phyloP scores from a whole-genome alignment of 2,329 filamentous ascomycete species.

The Penicillium sp. region DNA sequence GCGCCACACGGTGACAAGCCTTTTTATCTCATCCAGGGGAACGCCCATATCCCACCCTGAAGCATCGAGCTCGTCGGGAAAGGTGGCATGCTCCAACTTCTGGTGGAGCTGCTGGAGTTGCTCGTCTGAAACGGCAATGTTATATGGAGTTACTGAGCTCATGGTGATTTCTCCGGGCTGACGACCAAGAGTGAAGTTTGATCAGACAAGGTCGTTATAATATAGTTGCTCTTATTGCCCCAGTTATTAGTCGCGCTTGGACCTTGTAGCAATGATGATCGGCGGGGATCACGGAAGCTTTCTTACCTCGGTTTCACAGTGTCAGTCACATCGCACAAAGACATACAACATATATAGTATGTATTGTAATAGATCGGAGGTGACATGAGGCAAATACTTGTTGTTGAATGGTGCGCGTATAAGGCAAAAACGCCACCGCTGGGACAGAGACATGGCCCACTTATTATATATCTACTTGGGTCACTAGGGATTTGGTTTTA shows the following conservation, averaged over 20 bases:
- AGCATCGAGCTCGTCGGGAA: conserved; percentile 57
- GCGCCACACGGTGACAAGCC: conserved; percentile 59
- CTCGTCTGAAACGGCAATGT: conserved; percentile 53
- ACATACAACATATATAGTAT: no score
- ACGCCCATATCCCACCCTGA: conserved; percentile 59
- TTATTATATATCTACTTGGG: no score
- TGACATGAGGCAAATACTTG: no score
- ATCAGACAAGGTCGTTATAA: neutral
- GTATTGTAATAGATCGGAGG: no score
- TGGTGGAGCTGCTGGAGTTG: conserved; percentile 55
- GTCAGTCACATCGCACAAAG: neutral
- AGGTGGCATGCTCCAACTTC: conserved; percentile 55
- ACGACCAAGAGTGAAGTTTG: neutral
- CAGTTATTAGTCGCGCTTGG: neutral
- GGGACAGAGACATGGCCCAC: no score
- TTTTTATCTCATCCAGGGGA: conserved; percentile 56
- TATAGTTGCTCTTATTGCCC: neutral
- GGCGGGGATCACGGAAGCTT: neutral
- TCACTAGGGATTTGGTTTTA: no score
- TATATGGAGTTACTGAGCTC: conserved; percentile 41
- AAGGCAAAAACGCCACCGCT: no score
- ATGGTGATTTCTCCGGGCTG: conserved; percentile 2
- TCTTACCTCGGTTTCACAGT: conserved; percentile 3
- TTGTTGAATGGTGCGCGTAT: no score
- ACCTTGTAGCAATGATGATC: neutral